Evolutionary conservation across 1,139 yeast species (phyloP), one percentile per base, ranked within the genome.

Genomic region (Starmera stellimalicola): DNA sequence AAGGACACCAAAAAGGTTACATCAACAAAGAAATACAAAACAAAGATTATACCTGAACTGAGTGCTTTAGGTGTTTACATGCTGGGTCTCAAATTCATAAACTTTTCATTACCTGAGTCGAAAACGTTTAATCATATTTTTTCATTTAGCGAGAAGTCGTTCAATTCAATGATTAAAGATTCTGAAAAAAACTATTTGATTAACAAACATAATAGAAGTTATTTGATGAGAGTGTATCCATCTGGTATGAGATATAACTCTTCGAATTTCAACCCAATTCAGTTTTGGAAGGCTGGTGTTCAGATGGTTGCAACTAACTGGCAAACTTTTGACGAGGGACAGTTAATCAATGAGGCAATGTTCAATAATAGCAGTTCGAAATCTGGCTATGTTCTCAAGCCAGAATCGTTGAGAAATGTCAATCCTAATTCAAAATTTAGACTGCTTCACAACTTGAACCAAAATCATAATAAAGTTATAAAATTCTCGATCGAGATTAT

Each of bases 301-400:
- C 98, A 91, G 51, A 73, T 93, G 87, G 97, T 84, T 4, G 97
- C 98, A 0, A 77, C 95, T 2, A 91, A 91, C 51, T 93, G 97
- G 97, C 98, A 91, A 56, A 81, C 94, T 0, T 80, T 75, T 53
- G 98, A 91, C 51, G 43, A 75, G 16, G 96, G 96, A 0, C 91
- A 87, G 52, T 95, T 85, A 50, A 51, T 91, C n/a, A 88, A 87
- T 53, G 83, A 82, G 45, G 84, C 96, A 0, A 62, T 88, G 65
- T 91, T 91, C 55, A 60, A 73, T 30, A 62, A 68, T 4, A n/a
- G n/a, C n/a, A 70, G 71, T 1, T 62, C 68, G 16, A 68, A 64
- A 23, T 62, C 70, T 1, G 98, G 98, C 0, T 93, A 83, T 52
- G 75, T 81, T 5, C 58, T 83, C 36, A 91, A 91, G 48, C 95